These are phyloP conservation scores for Angomonas deanei DNA, from an alignment of 208 protist species.

Conservation along the genomic window DNA sequence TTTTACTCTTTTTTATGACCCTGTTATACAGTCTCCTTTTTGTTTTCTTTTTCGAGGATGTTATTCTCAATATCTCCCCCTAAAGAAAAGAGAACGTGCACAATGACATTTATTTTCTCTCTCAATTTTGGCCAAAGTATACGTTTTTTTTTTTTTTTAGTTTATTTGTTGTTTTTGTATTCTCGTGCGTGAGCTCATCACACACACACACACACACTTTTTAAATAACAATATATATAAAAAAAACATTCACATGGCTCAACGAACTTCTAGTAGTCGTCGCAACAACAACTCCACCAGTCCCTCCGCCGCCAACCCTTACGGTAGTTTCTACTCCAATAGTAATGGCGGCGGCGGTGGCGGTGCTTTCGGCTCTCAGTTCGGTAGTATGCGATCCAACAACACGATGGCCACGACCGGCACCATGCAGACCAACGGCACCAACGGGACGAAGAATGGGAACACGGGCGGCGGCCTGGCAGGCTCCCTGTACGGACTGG, in stretches of 20 bases:
- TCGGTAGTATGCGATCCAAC: conserved; percentile 1
- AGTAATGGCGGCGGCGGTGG: neutral
- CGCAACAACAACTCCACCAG: neutral
- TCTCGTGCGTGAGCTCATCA: too few relatives aligned
- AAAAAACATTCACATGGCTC: neutral
- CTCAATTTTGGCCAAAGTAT: neutral
- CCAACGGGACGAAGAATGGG: neutral
- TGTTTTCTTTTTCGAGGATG: too few relatives aligned
- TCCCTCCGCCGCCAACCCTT: neutral
- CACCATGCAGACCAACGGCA: neutral
- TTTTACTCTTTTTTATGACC: too few relatives aligned
- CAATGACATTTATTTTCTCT: too few relatives aligned
- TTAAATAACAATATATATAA: too few relatives aligned
- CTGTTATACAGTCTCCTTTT: too few relatives aligned
- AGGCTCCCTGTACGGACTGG: neutral
- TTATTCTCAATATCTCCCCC: too few relatives aligned
- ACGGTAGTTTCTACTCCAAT: neutral
- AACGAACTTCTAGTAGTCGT: neutral
- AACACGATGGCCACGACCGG: conserved; percentile 1
- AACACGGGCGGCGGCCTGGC: neutral
- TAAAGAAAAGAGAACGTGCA: too few relatives aligned
- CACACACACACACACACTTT: too few relatives aligned
- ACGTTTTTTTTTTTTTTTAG: too few relatives aligned
- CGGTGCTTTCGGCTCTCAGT: neutral
- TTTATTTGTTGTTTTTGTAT: too few relatives aligned